Percentiles rank a stretch among this genome's conserved stretches.
These are phyloP conservation scores for Dryas drummondii DNA, from an alignment of 306 rosid species.

Conservation along the genomic window DNA sequence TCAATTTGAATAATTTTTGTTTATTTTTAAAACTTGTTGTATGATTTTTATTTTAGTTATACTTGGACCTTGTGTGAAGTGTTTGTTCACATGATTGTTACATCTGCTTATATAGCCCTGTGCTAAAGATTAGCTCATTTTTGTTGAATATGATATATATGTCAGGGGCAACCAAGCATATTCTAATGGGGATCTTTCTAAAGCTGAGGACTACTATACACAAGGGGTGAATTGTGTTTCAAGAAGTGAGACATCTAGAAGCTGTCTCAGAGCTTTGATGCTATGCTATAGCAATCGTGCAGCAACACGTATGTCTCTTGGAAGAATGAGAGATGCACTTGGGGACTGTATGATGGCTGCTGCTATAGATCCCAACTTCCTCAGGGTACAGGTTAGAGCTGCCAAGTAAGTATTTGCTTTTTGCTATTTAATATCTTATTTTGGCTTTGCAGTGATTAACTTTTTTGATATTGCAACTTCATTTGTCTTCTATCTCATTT, in stretches of 20 bases:
- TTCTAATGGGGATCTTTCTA: slow-evolving; percentile 68
- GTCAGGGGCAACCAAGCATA: slow-evolving; percentile 96
- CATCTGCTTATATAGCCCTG: not conserved
- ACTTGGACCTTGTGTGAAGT: slow-evolving; percentile 4
- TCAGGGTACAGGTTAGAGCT: slow-evolving; percentile 88
- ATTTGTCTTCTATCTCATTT: not conserved
- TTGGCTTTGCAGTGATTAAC: slow-evolving; percentile 8
- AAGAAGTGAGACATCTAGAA: slow-evolving; percentile 58
- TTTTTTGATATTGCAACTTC: slow-evolving; percentile 16
- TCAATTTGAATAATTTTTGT: slow-evolving; percentile 21
- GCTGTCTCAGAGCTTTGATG: slow-evolving; percentile 85
- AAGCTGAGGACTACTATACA: slow-evolving; percentile 83
- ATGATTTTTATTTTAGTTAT: not conserved
- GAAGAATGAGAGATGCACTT: slow-evolving; percentile 84
- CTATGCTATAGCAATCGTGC: slow-evolving; percentile 97
- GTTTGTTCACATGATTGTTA: not conserved
- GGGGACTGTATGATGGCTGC: slow-evolving; percentile 80
- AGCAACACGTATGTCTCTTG: slow-evolving; percentile 92
- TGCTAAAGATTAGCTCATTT: slow-evolving; percentile 16
- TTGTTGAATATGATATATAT: slow-evolving; percentile 26
- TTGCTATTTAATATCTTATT: slow-evolving; percentile 16
- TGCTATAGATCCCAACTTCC: slow-evolving; percentile 76
- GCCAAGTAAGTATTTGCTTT: slow-evolving; percentile 71
- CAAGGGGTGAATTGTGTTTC: slow-evolving; percentile 68
- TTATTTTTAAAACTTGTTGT: not conserved